These are phyloP conservation scores for Theileria sp. DNA, from an alignment of 169 alveolate species.

Conservation along the genomic window DNA sequence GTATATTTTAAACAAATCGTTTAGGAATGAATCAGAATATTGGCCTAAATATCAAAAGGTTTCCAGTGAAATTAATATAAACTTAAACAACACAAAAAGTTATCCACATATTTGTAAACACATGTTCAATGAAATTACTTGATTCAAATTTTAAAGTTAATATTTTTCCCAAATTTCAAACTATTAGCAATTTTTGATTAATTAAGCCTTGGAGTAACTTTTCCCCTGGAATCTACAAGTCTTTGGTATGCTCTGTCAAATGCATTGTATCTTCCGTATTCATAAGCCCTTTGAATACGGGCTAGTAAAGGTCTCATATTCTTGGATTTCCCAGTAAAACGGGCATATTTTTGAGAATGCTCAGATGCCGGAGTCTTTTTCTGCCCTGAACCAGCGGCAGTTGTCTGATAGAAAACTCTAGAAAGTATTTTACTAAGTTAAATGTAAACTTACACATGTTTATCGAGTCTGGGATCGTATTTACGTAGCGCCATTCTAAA, in stretches of 20 bases:
- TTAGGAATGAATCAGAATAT: background rate
- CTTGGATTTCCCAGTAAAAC: slow-evolving; percentile 72
- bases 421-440: background rate
- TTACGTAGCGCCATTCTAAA: slow-evolving; percentile 79
- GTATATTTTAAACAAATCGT: slow-evolving; percentile 5
- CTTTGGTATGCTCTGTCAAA: slow-evolving; percentile 54
- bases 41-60: slow-evolving; percentile 25
- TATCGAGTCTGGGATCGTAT: slow-evolving; percentile 80
- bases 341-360: slow-evolving; percentile 75
- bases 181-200: background rate
- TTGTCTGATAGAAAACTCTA: slow-evolving; percentile 63
- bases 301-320: slow-evolving; percentile 77
- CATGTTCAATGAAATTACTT: slow-evolving; percentile 20
- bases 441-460: slow-evolving; percentile 77
- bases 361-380: slow-evolving; percentile 64
- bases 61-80: slow-evolving; percentile 48
- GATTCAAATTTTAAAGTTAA: background rate
- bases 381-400: slow-evolving; percentile 39
- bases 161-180: background rate
- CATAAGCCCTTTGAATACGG: slow-evolving; percentile 80
- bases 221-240: slow-evolving; percentile 53
- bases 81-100: background rate
- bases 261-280: slow-evolving; percentile 76
- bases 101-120: slow-evolving; percentile 45
- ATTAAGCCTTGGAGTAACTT: slow-evolving; percentile 46